Percentiles rank a stretch among this genome's conserved stretches.
Evolutionary conservation across 805 yeast genomes (phyloP).

Genomic region (Wickerhamiella kazuoi): DNA sequence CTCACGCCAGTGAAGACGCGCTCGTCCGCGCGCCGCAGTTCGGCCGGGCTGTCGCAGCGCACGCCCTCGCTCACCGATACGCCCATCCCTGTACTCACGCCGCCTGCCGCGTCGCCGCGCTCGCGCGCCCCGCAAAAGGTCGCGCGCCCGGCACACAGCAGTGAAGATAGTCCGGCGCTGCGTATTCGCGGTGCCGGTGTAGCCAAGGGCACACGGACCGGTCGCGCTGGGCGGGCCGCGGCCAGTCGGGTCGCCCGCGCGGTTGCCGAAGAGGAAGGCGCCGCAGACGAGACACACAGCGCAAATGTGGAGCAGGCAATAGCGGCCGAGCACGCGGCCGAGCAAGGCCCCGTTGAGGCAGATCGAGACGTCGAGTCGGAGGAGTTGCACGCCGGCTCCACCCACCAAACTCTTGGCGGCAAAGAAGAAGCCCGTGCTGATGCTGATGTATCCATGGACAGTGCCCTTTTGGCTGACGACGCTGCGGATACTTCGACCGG

Average conservation of each 20-base stretch:
- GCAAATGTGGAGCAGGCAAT: too few relatives aligned
- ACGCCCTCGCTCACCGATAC: slow-evolving; percentile 17
- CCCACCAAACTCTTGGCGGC: too few relatives aligned
- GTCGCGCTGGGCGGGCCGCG: background rate
- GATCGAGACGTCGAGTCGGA: too few relatives aligned
- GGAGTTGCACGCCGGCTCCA: too few relatives aligned
- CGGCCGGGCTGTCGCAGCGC: slow-evolving; percentile 3
- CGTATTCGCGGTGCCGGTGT: background rate
- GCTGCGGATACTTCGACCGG: too few relatives aligned
- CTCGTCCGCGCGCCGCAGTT: slow-evolving; percentile 1
- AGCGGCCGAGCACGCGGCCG: too few relatives aligned
- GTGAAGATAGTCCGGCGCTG: background rate
- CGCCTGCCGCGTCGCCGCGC: slow-evolving; percentile 10
- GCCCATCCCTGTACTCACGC: slow-evolving; percentile 16
- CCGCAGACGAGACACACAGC: too few relatives aligned
- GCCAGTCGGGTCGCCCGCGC: background rate
- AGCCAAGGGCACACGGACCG: background rate
- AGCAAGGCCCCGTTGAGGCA: too few relatives aligned
- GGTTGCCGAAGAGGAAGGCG: too few relatives aligned
- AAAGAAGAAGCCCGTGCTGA: too few relatives aligned
- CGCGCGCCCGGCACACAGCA: background rate
- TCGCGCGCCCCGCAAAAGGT: slow-evolving; percentile 1
- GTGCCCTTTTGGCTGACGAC: too few relatives aligned
- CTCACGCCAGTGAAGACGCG: slow-evolving; percentile 5
- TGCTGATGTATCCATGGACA: too few relatives aligned